phyloP scores from a whole-genome alignment of 176 grass and related monocot species.

The Saccharum spontaneum region DNA sequence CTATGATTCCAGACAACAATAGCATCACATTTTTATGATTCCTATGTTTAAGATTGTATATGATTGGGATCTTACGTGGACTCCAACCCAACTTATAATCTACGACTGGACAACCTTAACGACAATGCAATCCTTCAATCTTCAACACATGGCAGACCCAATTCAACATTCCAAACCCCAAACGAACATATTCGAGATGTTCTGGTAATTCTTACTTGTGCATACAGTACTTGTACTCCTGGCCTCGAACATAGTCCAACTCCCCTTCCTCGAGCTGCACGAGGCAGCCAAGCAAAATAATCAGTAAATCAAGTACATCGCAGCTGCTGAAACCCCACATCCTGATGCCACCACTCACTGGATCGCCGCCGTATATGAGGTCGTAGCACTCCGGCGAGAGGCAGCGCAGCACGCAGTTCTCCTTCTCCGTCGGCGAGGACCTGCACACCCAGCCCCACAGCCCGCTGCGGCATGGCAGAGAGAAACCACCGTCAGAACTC shows the following conservation, averaged over 20 bases:
- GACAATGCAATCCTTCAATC: not conserved
- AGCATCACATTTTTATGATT: not conserved
- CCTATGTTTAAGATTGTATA: not conserved
- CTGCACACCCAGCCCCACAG: slow-evolving; percentile 85
- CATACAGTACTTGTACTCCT: slow-evolving; percentile 99
- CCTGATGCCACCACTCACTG: slow-evolving; percentile 42
- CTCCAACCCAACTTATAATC: not conserved
- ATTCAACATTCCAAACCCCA: slow-evolving; percentile 1
- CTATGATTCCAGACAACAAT: not conserved
- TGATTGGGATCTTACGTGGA: not conserved
- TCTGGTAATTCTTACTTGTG: slow-evolving; percentile 61
- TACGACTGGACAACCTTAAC: not conserved
- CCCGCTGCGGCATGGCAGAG: slow-evolving; percentile 50
- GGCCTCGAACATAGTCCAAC: slow-evolving; percentile 69
- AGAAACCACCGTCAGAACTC: not conserved
- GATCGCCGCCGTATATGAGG: slow-evolving; percentile 86
- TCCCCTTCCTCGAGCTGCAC: slow-evolving; percentile 97
- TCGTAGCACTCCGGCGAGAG: slow-evolving; percentile 80
- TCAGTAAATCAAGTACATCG: slow-evolving; percentile 5
- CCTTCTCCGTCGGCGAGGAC: slow-evolving; percentile 78
- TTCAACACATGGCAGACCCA: not conserved
- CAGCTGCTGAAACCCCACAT: not conserved
- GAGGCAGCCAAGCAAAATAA: not conserved
- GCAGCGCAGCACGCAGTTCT: slow-evolving; percentile 93
- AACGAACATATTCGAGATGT: not conserved